Conservation (phyloP, 371 early-diverging fungal species). For the Mortierella sp. region DNA sequence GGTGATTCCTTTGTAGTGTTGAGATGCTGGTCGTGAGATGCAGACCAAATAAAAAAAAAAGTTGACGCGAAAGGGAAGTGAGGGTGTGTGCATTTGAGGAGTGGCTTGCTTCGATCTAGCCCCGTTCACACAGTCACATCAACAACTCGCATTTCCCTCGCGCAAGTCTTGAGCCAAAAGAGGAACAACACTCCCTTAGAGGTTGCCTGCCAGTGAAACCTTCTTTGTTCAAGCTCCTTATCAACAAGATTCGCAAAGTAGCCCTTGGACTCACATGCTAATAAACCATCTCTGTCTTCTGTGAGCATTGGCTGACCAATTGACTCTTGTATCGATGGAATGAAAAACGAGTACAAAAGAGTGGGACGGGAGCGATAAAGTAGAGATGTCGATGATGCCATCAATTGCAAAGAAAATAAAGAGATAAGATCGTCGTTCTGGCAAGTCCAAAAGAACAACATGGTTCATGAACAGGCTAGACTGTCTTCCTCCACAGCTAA, state of each 20-base stretch:
- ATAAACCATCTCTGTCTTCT: background rate
- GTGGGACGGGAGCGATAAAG: background rate
- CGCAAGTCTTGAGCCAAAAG: background rate
- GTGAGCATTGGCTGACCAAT: background rate
- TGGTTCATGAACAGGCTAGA: background rate
- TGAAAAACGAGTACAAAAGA: too few species aligned
- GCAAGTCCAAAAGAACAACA: background rate
- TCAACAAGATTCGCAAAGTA: background rate
- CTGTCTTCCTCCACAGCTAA: background rate
- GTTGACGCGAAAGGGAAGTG: background rate
- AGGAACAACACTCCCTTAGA: background rate
- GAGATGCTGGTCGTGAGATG: background rate
- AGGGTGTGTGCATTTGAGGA: background rate
- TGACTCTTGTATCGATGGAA: background rate
- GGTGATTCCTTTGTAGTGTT: background rate
- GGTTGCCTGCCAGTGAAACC: background rate
- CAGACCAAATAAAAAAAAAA: background rate
- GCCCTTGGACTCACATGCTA: background rate
- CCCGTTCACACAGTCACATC: background rate
- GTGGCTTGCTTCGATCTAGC: constrained; percentile 5
- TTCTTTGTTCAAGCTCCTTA: background rate
- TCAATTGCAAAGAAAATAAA: background rate
- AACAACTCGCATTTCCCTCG: too few species aligned
- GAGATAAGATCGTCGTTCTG: background rate
- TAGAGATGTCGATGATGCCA: background rate